phyloP scores from a whole-genome alignment of 1,284 basidiomycete genomes.

The Athelia sp. region DNA sequence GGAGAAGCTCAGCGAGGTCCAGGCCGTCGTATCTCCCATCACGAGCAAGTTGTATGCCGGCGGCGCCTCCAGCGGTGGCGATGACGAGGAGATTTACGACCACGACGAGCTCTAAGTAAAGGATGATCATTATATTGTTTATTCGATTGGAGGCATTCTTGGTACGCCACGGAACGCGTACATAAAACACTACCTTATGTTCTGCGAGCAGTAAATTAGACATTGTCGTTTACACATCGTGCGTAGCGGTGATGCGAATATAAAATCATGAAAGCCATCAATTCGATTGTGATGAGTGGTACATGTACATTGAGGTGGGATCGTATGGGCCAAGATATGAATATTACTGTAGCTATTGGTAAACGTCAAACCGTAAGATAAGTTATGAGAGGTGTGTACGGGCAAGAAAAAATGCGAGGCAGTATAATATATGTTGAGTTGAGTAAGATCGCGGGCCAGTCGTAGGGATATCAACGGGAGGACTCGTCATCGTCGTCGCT shows the following conservation, averaged over 20 bases:
- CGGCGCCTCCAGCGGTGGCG: constrained; percentile 34
- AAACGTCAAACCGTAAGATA: not conserved
- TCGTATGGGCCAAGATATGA: too few relatives aligned
- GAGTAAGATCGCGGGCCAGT: not conserved
- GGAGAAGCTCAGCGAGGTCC: constrained; percentile 80
- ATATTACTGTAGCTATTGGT: too few relatives aligned
- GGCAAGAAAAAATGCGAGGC: not conserved
- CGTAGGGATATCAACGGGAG: not conserved
- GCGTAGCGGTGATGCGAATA: not conserved
- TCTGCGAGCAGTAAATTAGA: not conserved
- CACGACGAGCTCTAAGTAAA: constrained; percentile 74
- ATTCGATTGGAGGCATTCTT: not conserved
- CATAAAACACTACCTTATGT: not conserved
- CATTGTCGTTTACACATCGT: not conserved
- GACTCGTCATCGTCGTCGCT: not conserved
- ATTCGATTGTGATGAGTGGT: too few relatives aligned
- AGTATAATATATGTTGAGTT: not conserved
- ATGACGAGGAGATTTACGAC: constrained; percentile 53
- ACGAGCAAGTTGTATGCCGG: constrained; percentile 76
- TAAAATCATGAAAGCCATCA: not conserved
- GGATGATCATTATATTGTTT: not conserved
- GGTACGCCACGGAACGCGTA: not conserved
- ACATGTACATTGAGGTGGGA: too few relatives aligned
- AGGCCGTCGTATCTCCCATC: constrained; percentile 69
- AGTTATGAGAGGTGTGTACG: not conserved